Percentiles rank a stretch among this genome's conserved stretches.
These are phyloP conservation scores for Saccharomycopsis javanensis DNA, from an alignment of 805 yeast species.

Conservation along the genomic window DNA sequence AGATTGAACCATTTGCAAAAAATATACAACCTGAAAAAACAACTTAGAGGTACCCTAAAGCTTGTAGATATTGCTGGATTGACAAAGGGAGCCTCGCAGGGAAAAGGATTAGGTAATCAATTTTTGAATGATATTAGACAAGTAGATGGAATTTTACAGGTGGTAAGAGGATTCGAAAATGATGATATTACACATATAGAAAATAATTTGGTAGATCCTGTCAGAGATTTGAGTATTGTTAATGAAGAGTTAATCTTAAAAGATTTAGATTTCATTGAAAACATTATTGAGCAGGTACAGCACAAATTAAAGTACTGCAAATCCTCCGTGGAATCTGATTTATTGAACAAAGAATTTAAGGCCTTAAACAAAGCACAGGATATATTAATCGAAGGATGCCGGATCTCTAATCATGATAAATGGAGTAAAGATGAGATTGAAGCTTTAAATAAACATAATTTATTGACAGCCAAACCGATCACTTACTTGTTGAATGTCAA, in stretches of 20 bases:
- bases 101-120: conserved; percentile 78
- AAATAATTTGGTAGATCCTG: conserved; percentile 55
- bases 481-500: conserved; percentile 66
- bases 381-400: conserved; percentile 52
- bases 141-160: conserved; percentile 75
- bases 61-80: conserved; percentile 77
- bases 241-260: conserved; percentile 68
- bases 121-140: conserved; percentile 69
- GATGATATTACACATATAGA: conserved; percentile 72
- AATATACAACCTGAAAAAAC: conserved; percentile 51
- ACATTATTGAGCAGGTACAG: conserved; percentile 41
- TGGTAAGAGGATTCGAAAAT: conserved; percentile 66
- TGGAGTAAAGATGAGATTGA: conserved; percentile 62
- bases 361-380: conserved; percentile 33
- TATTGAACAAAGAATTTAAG: conserved; percentile 31
- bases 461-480: conserved; percentile 85
- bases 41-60: conserved; percentile 59
- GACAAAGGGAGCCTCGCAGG: conserved; percentile 73
- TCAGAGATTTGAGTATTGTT: conserved; percentile 64
- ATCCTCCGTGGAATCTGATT: conserved; percentile 38
- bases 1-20: conserved; percentile 46
- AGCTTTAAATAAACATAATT: conserved; percentile 57
- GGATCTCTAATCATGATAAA: conserved; percentile 46
- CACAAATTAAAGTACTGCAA: conserved; percentile 34
- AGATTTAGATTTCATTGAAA: conserved; percentile 63